These are phyloP conservation scores for Heritiera fomes DNA, from an alignment of 345 rosid genomes.

Conservation along the genomic window DNA sequence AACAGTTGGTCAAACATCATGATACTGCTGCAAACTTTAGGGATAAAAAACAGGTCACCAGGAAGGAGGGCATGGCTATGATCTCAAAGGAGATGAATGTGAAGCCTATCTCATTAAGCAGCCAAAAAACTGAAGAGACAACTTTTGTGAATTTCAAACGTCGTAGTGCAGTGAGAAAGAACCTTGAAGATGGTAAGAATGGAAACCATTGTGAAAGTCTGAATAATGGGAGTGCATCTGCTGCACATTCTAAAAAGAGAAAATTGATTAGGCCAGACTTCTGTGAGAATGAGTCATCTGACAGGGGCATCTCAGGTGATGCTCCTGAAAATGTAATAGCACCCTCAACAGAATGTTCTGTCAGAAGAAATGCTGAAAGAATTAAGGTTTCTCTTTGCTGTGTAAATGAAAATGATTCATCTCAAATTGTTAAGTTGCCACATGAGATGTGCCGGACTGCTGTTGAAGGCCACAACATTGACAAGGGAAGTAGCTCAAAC, in stretches of 20 bases:
- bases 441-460: background rate
- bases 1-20: conserved; percentile 12
- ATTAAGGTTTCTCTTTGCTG: conserved; percentile 2
- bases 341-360: conserved; percentile 9
- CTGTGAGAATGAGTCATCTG: conserved; percentile 23
- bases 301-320: background rate
- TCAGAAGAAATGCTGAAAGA: conserved; percentile 9
- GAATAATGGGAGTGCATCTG: background rate
- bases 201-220: conserved; percentile 10
- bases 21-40: conserved; percentile 12
- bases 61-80: conserved; percentile 4
- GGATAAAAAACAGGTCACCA: conserved; percentile 25
- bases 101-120: conserved; percentile 18
- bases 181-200: conserved; percentile 20
- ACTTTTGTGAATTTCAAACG: conserved; percentile 58
- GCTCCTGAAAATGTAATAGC: background rate
- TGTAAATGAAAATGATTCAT: background rate
- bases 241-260: conserved; percentile 41
- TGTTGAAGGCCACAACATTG: conserved; percentile 3
- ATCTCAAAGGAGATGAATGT: conserved; percentile 28
- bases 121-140: conserved; percentile 26
- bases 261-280: conserved; percentile 59
- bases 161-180: conserved; percentile 39
- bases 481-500: conserved; percentile 1
- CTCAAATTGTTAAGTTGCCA: background rate